Conservation (phyloP, 345 rosid species). For the Ailanthus altissimus region DNA sequence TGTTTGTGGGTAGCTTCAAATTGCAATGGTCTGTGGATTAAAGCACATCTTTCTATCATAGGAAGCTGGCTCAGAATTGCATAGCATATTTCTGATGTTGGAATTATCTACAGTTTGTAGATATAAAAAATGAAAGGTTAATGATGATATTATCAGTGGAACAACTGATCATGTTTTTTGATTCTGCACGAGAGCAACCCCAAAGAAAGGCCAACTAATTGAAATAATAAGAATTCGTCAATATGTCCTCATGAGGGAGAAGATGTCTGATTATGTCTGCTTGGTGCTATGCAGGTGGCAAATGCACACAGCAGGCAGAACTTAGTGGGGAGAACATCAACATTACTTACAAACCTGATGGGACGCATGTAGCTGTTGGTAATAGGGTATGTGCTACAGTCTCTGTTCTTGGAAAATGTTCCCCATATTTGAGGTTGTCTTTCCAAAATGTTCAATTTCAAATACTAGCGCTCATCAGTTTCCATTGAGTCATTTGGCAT, state of each 20-base stretch:
- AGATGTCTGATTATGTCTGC: conserved; percentile 8
- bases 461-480: conserved; percentile 6
- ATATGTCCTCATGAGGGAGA: background rate
- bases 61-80: background rate
- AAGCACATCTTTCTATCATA: background rate
- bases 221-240: background rate
- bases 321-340: conserved; percentile 98
- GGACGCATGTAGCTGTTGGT: conserved; percentile 91
- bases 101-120: conserved; percentile 8
- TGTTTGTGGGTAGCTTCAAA: background rate
- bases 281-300: conserved; percentile 62
- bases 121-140: background rate
- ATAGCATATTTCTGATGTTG: background rate
- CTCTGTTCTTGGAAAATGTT: conserved; percentile 11
- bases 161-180: background rate
- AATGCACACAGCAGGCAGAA: conserved; percentile 92
- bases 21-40: background rate
- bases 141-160: background rate
- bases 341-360: conserved; percentile 94
- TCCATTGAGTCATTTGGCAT: conserved; percentile 11
- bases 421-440: background rate
- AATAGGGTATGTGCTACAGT: conserved; percentile 70
- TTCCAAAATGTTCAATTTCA: conserved; percentile 5
- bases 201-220: background rate
- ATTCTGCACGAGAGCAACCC: background rate